phyloP scores from a whole-genome alignment of 129 eudicot species.

The Smallanthus sonchifolius region DNA sequence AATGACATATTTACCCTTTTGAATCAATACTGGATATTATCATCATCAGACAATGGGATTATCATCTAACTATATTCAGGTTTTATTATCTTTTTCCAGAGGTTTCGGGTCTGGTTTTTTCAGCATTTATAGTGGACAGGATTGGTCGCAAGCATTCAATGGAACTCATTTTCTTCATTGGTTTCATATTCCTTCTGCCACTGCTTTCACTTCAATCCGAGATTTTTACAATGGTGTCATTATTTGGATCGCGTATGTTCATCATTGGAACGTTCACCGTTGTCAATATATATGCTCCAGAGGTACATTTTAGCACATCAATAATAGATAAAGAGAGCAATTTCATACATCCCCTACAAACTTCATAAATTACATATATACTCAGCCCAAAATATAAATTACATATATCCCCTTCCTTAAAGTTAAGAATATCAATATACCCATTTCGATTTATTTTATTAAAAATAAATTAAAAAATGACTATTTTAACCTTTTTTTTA shows the following conservation, averaged over 20 bases:
- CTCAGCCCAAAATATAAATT: too few species aligned
- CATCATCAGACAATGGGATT: background rate
- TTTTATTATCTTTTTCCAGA: slow-evolving; percentile 34
- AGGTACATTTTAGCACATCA: slow-evolving; percentile 35
- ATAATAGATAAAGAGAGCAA: background rate
- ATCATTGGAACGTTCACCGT: slow-evolving; percentile 50
- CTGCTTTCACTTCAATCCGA: slow-evolving; percentile 38
- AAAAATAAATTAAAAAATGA: too few species aligned
- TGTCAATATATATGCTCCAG: slow-evolving; percentile 63
- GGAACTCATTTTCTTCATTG: slow-evolving; percentile 50
- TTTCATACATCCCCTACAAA: too few species aligned
- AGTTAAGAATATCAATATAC: too few species aligned
- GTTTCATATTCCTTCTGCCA: slow-evolving; percentile 54
- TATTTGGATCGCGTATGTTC: slow-evolving; percentile 80
- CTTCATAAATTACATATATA: too few species aligned
- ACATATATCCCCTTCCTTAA: too few species aligned
- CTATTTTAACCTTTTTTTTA: too few species aligned
- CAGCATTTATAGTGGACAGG: slow-evolving; percentile 52
- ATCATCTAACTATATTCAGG: background rate
- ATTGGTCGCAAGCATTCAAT: slow-evolving; percentile 64
- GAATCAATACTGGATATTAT: background rate
- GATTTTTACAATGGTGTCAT: slow-evolving; percentile 29
- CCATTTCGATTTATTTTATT: too few species aligned
- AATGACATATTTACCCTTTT: background rate
- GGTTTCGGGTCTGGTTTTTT: slow-evolving; percentile 56